Conservation (phyloP, 2,329 filamentous ascomycete species). For the Truncatella angustata region DNA sequence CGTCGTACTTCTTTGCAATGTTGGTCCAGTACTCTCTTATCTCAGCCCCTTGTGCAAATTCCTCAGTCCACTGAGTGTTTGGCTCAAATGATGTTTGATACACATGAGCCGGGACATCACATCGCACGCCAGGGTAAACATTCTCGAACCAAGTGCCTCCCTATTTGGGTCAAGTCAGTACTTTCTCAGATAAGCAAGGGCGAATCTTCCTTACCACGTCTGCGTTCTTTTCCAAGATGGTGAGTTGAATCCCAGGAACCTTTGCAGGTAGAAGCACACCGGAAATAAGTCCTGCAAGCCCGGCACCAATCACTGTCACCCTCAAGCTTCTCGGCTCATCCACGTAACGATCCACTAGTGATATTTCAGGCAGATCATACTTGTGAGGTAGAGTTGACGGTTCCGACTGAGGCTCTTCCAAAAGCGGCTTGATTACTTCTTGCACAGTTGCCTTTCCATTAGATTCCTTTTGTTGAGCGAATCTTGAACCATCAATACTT, state of each 20-base stretch:
- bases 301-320: conserved; percentile 64
- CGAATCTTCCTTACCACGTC: conserved; percentile 54
- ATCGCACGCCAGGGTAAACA: conserved; percentile 63
- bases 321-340: conserved; percentile 46
- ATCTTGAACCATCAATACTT: too few relatives aligned
- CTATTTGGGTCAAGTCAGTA: conserved; percentile 23
- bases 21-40: conserved; percentile 66
- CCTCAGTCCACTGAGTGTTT: conserved; percentile 67
- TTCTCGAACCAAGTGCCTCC: conserved; percentile 56
- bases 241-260: conserved; percentile 64
- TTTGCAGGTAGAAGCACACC: conserved; percentile 67
- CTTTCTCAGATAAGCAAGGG: neutral
- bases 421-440: neutral
- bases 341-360: conserved; percentile 36
- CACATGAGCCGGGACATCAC: conserved; percentile 67
- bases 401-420: neutral
- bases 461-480: too few relatives aligned
- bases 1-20: conserved; percentile 61
- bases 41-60: conserved; percentile 65
- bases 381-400: neutral
- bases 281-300: conserved; percentile 61
- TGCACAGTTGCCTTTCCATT: neutral
- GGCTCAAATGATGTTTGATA: conserved; percentile 69
- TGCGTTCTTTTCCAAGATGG: conserved; percentile 66
- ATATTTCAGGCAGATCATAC: conserved; percentile 5